Evolutionary conservation across 2,329 filamentous ascomycete genomes (phyloP), one percentile per base, ranked within the genome.

Genomic region (Beauveria australis): DNA sequence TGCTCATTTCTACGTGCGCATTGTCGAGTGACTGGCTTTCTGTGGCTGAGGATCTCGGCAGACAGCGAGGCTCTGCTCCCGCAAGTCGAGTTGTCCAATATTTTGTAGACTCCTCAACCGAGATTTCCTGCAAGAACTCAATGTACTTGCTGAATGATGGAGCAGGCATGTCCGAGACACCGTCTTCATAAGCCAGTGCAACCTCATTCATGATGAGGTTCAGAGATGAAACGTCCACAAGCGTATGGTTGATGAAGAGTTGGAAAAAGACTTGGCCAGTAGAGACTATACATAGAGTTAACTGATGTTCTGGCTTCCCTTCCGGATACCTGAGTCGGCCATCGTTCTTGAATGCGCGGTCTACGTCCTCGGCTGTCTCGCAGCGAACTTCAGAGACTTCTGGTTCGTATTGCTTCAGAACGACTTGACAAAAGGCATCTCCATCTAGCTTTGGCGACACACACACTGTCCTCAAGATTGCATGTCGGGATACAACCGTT

Each of bases 1-100:
- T 46, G 44, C 19, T 6, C 64, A 66, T 41, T 16, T 22, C 37
- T n/a, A 37, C 19, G 37, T 40, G 26, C 44, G 44, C 44, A 46
- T 46, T 46, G 0, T 46, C 44, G 44, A 19, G 44, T 46, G 44
- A 19, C 16, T 46, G 44, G 19, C 19, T 22, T 9, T 46, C 44
- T 12, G n/a, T 19, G 44, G 19, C n/a, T 16, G 44, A 19, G 9
- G 41, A 46, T 10, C 9, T 5, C 4, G 44, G 44, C 44, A 46
- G 19, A 24, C 44, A 46, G n/a, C 16, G n/a, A n/a, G 26, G 30
- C 30, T 22, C 24, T 30, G 48, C 30, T 18, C 16, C 26, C 3
- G 16, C 30, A n/a, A 30, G 26, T 19, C 24, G 48, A 18, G 30
- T 5, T 18, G 48, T 51, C 48, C 26, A 51, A 10, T 28, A 28